phyloP scores from a whole-genome alignment of 2,329 filamentous ascomycete genomes.

The Fusarium falciforme region DNA sequence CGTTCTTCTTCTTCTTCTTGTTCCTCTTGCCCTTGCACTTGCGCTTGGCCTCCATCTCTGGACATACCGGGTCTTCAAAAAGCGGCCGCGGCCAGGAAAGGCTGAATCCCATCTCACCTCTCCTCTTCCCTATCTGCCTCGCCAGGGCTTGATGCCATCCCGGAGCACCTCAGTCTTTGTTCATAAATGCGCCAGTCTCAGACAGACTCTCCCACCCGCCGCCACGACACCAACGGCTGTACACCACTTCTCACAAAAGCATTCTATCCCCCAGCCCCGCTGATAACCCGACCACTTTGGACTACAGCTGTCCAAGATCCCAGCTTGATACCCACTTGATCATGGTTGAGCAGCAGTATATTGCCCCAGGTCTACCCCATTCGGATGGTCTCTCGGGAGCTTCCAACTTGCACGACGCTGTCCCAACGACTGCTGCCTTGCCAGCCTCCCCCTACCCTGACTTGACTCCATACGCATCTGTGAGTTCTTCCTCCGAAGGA shows the following conservation, averaged over 20 bases:
- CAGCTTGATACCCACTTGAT: conserved; percentile 42
- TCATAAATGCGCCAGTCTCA: conserved; percentile 45
- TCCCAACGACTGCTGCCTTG: conserved; percentile 36
- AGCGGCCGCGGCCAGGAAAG: conserved; percentile 45
- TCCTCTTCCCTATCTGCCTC: conserved; percentile 40
- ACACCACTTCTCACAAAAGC: conserved; percentile 28
- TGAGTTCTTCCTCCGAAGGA: conserved; percentile 37
- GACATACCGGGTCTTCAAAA: conserved; percentile 41
- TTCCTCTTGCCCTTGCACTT: conserved; percentile 13
- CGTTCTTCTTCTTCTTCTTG: conserved; percentile 15
- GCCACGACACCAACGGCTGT: conserved; percentile 31
- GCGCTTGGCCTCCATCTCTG: conserved; percentile 27
- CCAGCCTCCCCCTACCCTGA: conserved; percentile 45
- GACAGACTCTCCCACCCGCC: conserved; percentile 30
- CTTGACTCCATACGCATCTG: conserved; percentile 46
- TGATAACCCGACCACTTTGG: conserved; percentile 35
- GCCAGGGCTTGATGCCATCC: conserved; percentile 28
- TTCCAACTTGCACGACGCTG: conserved; percentile 42
- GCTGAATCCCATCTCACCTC: conserved; percentile 38
- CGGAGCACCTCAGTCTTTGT: conserved; percentile 24
- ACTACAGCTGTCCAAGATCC: conserved; percentile 38
- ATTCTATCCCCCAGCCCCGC: conserved; percentile 29
- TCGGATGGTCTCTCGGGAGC: conserved; percentile 46
- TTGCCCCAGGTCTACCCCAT: conserved; percentile 48
- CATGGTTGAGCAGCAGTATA: conserved; percentile 52